These are phyloP conservation scores for Pseudomassariella vexata DNA, from an alignment of 2,329 filamentous ascomycete species.

Conservation along the genomic window DNA sequence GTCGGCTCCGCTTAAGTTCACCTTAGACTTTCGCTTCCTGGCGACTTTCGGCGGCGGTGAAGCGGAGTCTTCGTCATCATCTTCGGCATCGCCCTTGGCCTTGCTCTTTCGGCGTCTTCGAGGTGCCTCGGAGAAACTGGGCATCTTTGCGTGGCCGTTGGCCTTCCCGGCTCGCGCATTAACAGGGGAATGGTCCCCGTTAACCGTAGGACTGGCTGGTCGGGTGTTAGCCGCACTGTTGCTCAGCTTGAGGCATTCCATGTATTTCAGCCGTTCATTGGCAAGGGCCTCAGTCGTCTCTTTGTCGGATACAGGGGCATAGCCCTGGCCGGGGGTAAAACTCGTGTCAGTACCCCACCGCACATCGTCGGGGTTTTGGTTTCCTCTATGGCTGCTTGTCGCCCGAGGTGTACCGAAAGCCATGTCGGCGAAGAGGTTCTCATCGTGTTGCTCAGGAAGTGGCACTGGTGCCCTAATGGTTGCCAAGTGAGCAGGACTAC, in stretches of 20 bases:
- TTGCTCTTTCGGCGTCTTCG: conserved; percentile 52
- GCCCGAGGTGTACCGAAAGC: conserved; percentile 26
- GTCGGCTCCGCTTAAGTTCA: conserved; percentile 29
- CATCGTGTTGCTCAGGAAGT: conserved; percentile 21
- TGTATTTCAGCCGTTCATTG: conserved; percentile 46
- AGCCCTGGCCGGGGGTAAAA: conserved; percentile 54
- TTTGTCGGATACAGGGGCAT: conserved; percentile 48
- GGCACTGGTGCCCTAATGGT: conserved; percentile 6
- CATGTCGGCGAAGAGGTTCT: conserved; percentile 35
- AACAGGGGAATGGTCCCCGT: conserved; percentile 15
- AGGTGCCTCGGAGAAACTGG: conserved; percentile 33
- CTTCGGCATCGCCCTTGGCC: conserved; percentile 36
- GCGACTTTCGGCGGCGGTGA: conserved; percentile 24
- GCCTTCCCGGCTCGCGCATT: conserved; percentile 16
- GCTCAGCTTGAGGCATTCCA: conserved; percentile 52
- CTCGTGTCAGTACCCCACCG: conserved; percentile 65
- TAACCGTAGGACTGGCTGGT: conserved; percentile 47
- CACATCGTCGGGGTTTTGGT: conserved; percentile 39
- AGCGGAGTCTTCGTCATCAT: conserved; percentile 33
- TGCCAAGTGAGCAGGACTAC: conserved; percentile 16
- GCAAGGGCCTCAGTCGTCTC: conserved; percentile 54
- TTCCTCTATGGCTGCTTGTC: conserved; percentile 18
- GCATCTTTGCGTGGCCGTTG: conserved; percentile 21
- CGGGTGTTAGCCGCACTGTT: conserved; percentile 55
- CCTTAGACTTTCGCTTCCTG: conserved; percentile 43